Percentiles rank a stretch among this genome's conserved stretches.
These are phyloP conservation scores for Auricularia cornea DNA, from an alignment of 768 basidiomycete genomes.

Conservation along the genomic window DNA sequence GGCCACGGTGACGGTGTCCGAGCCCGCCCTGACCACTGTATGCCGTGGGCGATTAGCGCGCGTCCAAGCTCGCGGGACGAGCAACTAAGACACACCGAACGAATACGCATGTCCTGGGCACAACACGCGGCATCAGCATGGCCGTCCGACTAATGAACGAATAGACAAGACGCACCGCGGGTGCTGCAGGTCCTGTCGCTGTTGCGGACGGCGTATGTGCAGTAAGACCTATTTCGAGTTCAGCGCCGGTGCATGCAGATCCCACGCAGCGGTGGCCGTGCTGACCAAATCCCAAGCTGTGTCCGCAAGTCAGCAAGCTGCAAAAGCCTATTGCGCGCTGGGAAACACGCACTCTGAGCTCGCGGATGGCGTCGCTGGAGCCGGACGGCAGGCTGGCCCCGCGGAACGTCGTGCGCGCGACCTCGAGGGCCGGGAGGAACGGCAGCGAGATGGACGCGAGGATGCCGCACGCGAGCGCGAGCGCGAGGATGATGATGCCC, in stretches of 20 bases:
- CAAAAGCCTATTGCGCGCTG: conserved; percentile 4
- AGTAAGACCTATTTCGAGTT: conserved; percentile 45
- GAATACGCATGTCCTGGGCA: conserved; percentile 48
- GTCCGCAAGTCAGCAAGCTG: neutral
- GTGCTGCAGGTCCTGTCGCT: conserved; percentile 41
- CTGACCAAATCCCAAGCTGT: conserved; percentile 67
- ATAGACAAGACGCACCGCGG: conserved; percentile 42
- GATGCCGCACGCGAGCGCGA: conserved; percentile 57
- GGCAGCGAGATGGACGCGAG: conserved; percentile 67
- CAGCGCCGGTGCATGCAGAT: conserved; percentile 2
- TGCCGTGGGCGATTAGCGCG: conserved; percentile 13
- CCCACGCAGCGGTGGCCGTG: neutral
- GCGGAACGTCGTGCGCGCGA: conserved; percentile 49
- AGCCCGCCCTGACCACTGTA: conserved; percentile 16
- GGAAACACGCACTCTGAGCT: conserved; percentile 46
- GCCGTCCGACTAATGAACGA: neutral
- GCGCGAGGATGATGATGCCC: conserved; percentile 46
- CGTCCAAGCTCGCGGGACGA: too few species aligned
- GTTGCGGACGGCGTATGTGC: conserved; percentile 36
- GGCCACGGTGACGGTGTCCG: conserved; percentile 34
- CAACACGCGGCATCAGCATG: conserved; percentile 1
- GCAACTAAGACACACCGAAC: conserved; percentile 28
- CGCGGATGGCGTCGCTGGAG: conserved; percentile 22
- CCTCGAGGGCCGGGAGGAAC: conserved; percentile 55
- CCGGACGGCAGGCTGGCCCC: conserved; percentile 18